These are phyloP conservation scores for Rhynchosporium secalis DNA, from an alignment of 2,329 filamentous ascomycete species.

Conservation along the genomic window DNA sequence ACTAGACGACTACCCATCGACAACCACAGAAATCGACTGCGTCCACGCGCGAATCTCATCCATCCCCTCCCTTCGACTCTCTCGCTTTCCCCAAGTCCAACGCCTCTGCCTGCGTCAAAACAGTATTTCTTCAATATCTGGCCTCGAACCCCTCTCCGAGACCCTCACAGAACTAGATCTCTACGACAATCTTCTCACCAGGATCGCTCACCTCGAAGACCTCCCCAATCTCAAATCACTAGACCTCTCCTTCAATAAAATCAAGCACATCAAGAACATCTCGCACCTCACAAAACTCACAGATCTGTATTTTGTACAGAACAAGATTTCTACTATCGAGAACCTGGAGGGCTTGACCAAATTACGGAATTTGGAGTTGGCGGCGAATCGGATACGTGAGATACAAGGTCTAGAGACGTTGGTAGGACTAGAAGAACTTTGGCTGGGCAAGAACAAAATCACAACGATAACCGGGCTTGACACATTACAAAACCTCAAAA, in stretches of 20 bases:
- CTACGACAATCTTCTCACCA: slow-evolving; percentile 92
- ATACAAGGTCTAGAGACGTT: slow-evolving; percentile 82
- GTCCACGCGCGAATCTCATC: slow-evolving; percentile 84
- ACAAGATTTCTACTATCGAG: slow-evolving; percentile 89
- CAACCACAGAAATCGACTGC: slow-evolving; percentile 78
- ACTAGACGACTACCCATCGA: slow-evolving; percentile 59
- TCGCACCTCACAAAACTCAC: slow-evolving; percentile 73
- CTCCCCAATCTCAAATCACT: slow-evolving; percentile 75
- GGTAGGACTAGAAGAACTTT: slow-evolving; percentile 79
- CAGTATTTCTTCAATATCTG: slow-evolving; percentile 75
- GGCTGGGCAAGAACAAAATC: slow-evolving; percentile 97
- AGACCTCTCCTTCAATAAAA: slow-evolving; percentile 97
- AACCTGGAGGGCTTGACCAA: slow-evolving; percentile 73
- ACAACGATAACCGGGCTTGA: slow-evolving; percentile 75
- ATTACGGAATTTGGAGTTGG: slow-evolving; percentile 83
- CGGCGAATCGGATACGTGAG: slow-evolving; percentile 86
- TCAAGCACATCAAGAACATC: slow-evolving; percentile 95
- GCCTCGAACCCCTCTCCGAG: slow-evolving; percentile 63
- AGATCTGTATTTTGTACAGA: slow-evolving; percentile 90
- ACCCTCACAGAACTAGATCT: slow-evolving; percentile 84
- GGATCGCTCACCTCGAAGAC: slow-evolving; percentile 79
- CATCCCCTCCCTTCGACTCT: slow-evolving; percentile 74
- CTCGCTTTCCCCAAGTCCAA: slow-evolving; percentile 74
- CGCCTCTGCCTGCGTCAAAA: slow-evolving; percentile 93
- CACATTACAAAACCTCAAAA: slow-evolving; percentile 75